Base-by-base conservation (phyloP, 805 yeast species). In the Kodamaea jinghongensis region DNA sequence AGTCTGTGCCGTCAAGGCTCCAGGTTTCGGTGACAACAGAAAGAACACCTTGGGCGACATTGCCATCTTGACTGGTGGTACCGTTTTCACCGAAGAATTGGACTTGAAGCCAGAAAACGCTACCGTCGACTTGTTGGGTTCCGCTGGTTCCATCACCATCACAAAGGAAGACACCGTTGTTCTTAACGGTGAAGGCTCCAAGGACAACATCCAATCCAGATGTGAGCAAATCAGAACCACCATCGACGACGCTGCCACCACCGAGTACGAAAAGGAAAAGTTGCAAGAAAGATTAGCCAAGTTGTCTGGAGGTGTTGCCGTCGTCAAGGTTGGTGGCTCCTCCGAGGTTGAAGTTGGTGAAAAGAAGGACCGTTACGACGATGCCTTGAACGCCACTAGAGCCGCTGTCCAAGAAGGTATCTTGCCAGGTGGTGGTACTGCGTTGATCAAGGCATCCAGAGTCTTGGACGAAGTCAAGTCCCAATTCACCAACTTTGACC, bases 361-460 rank as follows among this genome's bases (percentile, higher is more conserved):
- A 77, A 93, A 93, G 93, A 93, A 93, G 76, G 99, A 93, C 67
- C 85, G 99, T 71, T 87, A 89, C 61, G 98, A 93, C 58, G 99
- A 93, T 73, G 98, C 99, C 17, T 78, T 93, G 63, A 91, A 93
- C 63, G 97, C 99, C 41, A 93, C 98, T 39, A 88, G 98, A 70
- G 97, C 99, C 43, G 99, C 99, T 50, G 96, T 93, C 49, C 91
- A 91, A 71, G 96, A 88, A 70, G 99, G 99, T 71, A 89, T 93
- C 61, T 78, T 93, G 52, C 99, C 99, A 61, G 99, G 99, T 73
- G 99, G 99, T 66, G 99, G 99, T 71, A 88, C 97, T 51, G 99
- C 99, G 43, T 77, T 93, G 60, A 77, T 88, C 58, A 93, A 93
- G 78, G 97, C 98, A 37, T 78, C 95, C 39, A 75, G 79, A 54